phyloP scores from a whole-genome alignment of 306 rosid species.

The Prunus mongolica region DNA sequence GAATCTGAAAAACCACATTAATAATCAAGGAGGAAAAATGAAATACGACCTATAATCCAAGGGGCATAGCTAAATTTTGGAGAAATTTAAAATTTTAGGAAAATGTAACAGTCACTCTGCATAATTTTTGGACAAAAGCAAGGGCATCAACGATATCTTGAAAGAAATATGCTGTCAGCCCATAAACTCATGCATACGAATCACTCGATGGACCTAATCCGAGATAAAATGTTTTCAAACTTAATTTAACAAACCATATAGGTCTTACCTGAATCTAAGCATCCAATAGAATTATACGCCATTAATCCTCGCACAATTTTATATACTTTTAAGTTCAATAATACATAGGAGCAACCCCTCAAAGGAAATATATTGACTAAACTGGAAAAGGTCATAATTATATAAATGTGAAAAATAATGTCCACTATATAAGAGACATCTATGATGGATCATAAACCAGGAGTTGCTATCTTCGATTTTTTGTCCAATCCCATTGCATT shows the following conservation, averaged over 20 bases:
- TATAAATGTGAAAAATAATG: not conserved
- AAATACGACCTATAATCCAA: no score
- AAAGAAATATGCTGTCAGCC: not conserved
- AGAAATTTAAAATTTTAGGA: no score
- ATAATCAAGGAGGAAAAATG: no score
- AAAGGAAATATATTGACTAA: not conserved
- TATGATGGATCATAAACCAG: not conserved
- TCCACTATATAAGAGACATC: not conserved
- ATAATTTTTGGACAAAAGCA: no score
- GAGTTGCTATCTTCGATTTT: not conserved
- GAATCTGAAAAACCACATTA: no score
- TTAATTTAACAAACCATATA: not conserved
- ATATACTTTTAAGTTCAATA: not conserved
- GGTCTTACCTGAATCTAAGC: not conserved
- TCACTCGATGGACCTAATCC: not conserved
- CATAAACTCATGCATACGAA: not conserved
- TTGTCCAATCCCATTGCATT: not conserved
- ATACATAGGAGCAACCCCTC: not conserved
- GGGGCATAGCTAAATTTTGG: no score
- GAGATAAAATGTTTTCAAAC: not conserved
- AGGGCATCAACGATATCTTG: no score
- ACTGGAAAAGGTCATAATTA: not conserved
- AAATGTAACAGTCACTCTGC: no score
- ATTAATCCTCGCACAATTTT: not conserved
- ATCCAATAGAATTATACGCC: not conserved